Conservation (phyloP, 1,139 yeast species). For the Yamadazyma oceani region DNA sequence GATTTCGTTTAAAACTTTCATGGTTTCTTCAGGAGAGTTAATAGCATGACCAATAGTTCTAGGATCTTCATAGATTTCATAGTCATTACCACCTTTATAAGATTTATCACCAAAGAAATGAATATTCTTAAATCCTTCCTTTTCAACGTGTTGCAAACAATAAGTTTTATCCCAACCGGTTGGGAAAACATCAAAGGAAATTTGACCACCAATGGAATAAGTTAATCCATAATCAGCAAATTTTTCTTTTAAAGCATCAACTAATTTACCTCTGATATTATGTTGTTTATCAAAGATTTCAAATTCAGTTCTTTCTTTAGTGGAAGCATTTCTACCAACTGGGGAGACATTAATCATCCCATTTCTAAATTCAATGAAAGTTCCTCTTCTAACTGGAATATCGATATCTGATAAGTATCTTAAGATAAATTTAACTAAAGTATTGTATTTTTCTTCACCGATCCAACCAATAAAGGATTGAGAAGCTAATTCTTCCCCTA, state of each 20-base stretch:
- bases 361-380: conserved; percentile 97
- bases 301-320: conserved; percentile 87
- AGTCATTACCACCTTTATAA: conserved; percentile 97
- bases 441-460: conserved; percentile 93
- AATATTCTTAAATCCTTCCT: conserved; percentile 80
- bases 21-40: conserved; percentile 83
- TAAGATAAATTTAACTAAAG: conserved; percentile 80
- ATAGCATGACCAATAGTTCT: conserved; percentile 98
- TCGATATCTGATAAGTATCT: conserved; percentile 83
- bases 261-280: conserved; percentile 80
- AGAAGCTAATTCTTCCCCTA: conserved; percentile 82
- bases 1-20: conserved; percentile 75
- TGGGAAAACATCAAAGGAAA: conserved; percentile 99
- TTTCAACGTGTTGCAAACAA: conserved; percentile 87
- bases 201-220: conserved; percentile 98
- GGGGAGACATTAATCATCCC: conserved; percentile 99
- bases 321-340: conserved; percentile 96
- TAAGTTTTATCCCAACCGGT: conserved; percentile 99
- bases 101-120: conserved; percentile 99
- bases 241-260: conserved; percentile 74
- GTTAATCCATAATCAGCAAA: conserved; percentile 85
- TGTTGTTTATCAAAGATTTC: conserved; percentile 79
- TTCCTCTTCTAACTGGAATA: conserved; percentile 93
- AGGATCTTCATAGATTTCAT: conserved; percentile 86
- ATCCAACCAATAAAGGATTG: conserved; percentile 94